These are phyloP conservation scores for Jaapia argillacea DNA, from an alignment of 768 basidiomycete species.

Conservation along the genomic window DNA sequence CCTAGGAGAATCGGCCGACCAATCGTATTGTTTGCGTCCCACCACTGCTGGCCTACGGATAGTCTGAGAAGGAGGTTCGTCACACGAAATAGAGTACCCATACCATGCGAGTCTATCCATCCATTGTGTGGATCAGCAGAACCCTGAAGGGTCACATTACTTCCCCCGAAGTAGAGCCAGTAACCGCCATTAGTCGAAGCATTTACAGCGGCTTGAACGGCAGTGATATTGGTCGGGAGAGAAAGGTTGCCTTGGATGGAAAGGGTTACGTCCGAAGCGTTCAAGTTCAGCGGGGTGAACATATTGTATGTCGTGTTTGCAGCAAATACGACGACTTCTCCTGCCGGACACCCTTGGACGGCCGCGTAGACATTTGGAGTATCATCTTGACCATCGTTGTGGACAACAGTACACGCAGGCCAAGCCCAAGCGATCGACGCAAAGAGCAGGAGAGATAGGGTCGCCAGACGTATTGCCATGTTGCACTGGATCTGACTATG, in stretches of 20 bases:
- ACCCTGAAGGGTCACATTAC: not conserved
- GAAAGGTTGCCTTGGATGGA: constrained; percentile 8
- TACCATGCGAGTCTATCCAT: not conserved
- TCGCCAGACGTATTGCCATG: too few species aligned
- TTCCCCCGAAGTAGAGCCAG: not conserved
- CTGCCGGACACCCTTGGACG: not conserved
- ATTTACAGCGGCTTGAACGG: constrained; percentile 8
- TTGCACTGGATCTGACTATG: too few species aligned
- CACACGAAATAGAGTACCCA: too few species aligned
- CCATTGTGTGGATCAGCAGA: not conserved
- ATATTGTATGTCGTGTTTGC: not conserved
- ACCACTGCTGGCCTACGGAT: not conserved
- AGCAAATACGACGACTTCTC: not conserved
- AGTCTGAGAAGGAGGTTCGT: not conserved
- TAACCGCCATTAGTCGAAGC: not conserved
- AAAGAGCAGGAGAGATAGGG: too few species aligned
- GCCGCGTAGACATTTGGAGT: not conserved
- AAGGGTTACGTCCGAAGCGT: constrained; percentile 6
- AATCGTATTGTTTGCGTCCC: not conserved
- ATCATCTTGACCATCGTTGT: not conserved
- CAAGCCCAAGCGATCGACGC: too few species aligned
- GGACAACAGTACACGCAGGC: not conserved
- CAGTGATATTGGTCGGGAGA: constrained; percentile 9
- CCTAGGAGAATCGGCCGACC: not conserved
- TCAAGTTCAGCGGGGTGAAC: not conserved